Evolutionary conservation across 148 eudicot genomes (phyloP), one percentile per base, ranked within the genome.

Genomic region (Nepenthes mirabilis): DNA sequence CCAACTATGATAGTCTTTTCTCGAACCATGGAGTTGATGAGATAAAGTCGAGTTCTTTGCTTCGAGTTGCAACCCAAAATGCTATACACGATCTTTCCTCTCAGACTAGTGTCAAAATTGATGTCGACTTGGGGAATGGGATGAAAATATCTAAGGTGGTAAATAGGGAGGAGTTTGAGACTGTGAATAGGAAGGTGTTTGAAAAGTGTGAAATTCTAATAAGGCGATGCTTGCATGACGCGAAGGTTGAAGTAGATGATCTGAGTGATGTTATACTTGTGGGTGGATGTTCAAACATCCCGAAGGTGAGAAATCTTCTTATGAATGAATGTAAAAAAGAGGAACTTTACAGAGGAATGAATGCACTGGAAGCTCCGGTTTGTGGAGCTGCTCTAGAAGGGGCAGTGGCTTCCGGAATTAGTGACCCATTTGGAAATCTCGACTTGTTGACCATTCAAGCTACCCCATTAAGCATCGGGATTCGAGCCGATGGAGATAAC

Each of bases 331-430:
- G 89, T 52, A 73, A 68, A 45, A 79, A 47, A 14, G 79, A 76
- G n/a, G 70, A 59, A 36, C 54, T 79, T 1, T 91, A 87, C 56
- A 60, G 64, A 35, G 89, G 73, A 14, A 82, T 91, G 43, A 68
- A 87, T 66, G 87, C 84, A 5, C 55, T 83, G 47, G 97, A 82
- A 68, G 93, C 89, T 45, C 91, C 91, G 2, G 97, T 91, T 37
- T 56, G 82, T 36, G 97, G 97, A 33, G 95, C 89, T 1, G 97
- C 95, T 9, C 67, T 91, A 45, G 97, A 91, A 77, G 97, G 97
- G n/a, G 97, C 97, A 1, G 79, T 91, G 37, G 91, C 97, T 37
- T 91, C 97, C 1, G 91, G 95, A 11, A 55, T 82, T 13, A 79
- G 71, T 33, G 97, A 91, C 63, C 97, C 95, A 3, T 84, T 87